Base-by-base conservation (phyloP, 805 yeast species). In the Starmerella roubikii region DNA sequence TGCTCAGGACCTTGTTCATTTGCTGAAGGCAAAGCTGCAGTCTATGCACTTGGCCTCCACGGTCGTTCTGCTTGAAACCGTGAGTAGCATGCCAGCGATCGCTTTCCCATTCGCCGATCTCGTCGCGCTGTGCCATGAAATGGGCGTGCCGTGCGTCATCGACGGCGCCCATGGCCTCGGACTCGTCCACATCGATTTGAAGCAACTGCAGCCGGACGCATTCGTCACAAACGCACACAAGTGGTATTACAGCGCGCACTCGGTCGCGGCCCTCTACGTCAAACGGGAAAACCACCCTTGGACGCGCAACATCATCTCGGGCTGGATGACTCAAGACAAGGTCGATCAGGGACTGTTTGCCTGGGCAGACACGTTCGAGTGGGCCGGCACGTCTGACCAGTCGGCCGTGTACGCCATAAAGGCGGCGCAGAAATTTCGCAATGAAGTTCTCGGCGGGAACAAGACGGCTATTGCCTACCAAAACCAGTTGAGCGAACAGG, bases 21-120 rank as follows among this genome's bases (percentile, higher is more conserved):
- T 42, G 20, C 63, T 62, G 44, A 37, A 39, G 6, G 24, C 27
- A 18, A 45, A 30, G 15, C 45, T 7, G 21, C 11, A 7, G 13
- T 6, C 20, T 16, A 29, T 12, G 18, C 37, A 46, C 6, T 42
- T 61, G 15, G 47, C 58, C 37, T 22, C 24, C 10, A 10, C 7
- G 24, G 10, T 22, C 10, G 66, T 54, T 31, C 49, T 78, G 38
- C 64, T 61, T 3, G 83, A 67, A 17, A 74, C 74, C 18, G 68
- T 78, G 23, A 57, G 71, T 18, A 76, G 84, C 1, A 66, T 69
- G 71, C 88, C 91, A 2, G 77, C 77, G 8, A 68, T 68, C 4
- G 49, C 55, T 18, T 47, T 77, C 22, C 88, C 91, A 1, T 78
- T 65, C 54, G 65, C 66, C 42, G 52, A 60, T 37, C 46, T 78